Evolutionary conservation across 2,329 filamentous ascomycete species (phyloP).

Genomic region (Claviceps humidiphila): DNA sequence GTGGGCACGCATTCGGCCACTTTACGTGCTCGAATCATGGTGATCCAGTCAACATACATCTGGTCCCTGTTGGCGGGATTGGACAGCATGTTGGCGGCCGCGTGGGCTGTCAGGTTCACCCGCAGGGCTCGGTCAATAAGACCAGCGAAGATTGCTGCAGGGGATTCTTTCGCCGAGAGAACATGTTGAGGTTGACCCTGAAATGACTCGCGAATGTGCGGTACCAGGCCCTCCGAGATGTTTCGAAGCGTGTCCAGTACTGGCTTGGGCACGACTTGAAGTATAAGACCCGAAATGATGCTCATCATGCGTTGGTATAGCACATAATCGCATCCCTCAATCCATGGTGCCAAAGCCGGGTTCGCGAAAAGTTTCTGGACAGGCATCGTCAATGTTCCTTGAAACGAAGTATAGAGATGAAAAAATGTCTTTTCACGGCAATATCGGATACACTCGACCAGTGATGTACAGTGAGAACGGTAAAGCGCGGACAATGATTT

Average conservation of each 20-base stretch:
- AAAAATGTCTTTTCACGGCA: conserved; percentile 97
- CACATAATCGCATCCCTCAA: conserved; percentile 86
- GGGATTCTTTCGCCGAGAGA: conserved; percentile 72
- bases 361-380: conserved; percentile 86
- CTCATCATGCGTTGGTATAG: conserved; percentile 96
- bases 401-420: conserved; percentile 86
- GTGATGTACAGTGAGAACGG: conserved; percentile 83
- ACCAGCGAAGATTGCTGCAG: conserved; percentile 77
- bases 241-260: conserved; percentile 79
- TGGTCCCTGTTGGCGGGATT: conserved; percentile 81
- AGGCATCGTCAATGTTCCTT: conserved; percentile 90
- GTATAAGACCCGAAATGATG: conserved; percentile 74
- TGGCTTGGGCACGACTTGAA: conserved; percentile 80
- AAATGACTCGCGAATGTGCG: conserved; percentile 75
- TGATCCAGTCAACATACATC: conserved; percentile 90
- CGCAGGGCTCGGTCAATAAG: conserved; percentile 76
- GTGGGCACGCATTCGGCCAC: conserved; percentile 50
- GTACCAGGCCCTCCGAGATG: conserved; percentile 69
- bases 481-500: conserved; percentile 80
- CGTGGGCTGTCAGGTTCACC: conserved; percentile 87
- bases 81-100: conserved; percentile 82
- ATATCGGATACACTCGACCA: conserved; percentile 89
- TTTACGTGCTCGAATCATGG: conserved; percentile 48
- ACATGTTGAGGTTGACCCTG: conserved; percentile 76
- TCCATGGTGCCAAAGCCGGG: conserved; percentile 74